phyloP scores from a whole-genome alignment of 192 early-diverging fungal genomes.

The Umbelopsis ramanniana region DNA sequence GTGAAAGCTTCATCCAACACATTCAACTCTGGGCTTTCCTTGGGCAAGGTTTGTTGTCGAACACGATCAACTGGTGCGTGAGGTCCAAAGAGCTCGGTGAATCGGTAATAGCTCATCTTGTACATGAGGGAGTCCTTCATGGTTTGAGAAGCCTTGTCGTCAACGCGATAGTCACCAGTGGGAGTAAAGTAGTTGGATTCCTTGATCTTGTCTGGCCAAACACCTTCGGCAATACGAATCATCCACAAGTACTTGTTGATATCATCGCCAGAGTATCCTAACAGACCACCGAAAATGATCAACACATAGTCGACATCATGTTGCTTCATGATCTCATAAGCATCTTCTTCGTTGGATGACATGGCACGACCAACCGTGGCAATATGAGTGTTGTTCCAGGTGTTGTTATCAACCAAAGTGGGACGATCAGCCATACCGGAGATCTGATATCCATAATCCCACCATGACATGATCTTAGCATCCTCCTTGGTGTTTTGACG shows the following conservation, averaged over 20 bases:
- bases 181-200: conserved; percentile 89
- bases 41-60: conserved; percentile 74
- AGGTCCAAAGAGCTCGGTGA: conserved; percentile 84
- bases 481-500: conserved; percentile 93
- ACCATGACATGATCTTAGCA: conserved; percentile 98
- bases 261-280: conserved; percentile 99
- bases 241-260: conserved; percentile 99
- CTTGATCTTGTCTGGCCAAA: conserved; percentile 93
- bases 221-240: conserved; percentile 96
- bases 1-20: conserved; percentile 95
- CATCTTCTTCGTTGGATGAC: conserved; percentile 87
- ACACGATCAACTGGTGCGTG: conserved; percentile 82
- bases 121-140: conserved; percentile 97
- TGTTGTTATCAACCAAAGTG: conserved; percentile 99
- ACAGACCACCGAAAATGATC: conserved; percentile 93
- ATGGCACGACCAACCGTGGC: conserved; percentile 95
- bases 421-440: conserved; percentile 98
- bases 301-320: conserved; percentile 98
- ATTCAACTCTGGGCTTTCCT: conserved; percentile 76
- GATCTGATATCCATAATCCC: conserved; percentile 99
- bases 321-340: conserved; percentile 87
- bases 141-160: conserved; percentile 83
- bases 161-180: conserved; percentile 91
- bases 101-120: conserved; percentile 97
- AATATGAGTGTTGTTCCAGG: conserved; percentile 99